Conservation (phyloP, 805 yeast genomes). For the Metschnikowia noctiluminum region DNA sequence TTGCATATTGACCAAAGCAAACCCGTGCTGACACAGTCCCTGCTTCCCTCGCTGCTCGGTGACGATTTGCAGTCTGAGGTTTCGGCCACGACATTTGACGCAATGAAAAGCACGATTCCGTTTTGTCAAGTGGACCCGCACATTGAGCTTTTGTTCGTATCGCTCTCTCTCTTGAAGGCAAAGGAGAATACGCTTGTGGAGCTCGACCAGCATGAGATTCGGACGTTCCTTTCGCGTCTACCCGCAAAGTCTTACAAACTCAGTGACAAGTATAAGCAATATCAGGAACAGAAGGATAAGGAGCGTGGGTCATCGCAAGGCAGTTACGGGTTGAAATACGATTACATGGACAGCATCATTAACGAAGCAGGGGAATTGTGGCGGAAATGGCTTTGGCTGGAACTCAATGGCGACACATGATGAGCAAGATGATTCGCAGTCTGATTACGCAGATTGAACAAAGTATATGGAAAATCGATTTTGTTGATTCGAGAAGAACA, state of each 20-base stretch:
- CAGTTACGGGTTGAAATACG: constrained; percentile 19
- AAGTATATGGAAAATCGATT: too few species aligned
- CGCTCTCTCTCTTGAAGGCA: constrained; percentile 75
- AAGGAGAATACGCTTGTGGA: constrained; percentile 77
- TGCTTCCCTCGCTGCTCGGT: neutral
- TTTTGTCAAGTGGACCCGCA: constrained; percentile 70
- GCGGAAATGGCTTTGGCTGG: constrained; percentile 72
- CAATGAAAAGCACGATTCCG: constrained; percentile 33
- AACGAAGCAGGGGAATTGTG: constrained; percentile 82
- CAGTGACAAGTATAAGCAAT: constrained; percentile 34
- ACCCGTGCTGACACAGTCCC: neutral
- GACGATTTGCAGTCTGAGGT: constrained; percentile 7
- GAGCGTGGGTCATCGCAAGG: constrained; percentile 17
- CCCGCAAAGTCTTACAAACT: constrained; percentile 43
- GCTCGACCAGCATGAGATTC: constrained; percentile 84
- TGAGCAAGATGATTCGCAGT: neutral
- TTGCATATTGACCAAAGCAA: constrained; percentile 18
- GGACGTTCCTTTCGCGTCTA: constrained; percentile 65
- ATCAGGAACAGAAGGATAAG: constrained; percentile 23
- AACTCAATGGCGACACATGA: constrained; percentile 27
- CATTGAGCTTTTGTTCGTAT: constrained; percentile 68
- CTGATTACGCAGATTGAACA: too few species aligned
- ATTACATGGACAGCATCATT: constrained; percentile 70
- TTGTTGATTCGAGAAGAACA: too few species aligned
- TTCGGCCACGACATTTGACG: constrained; percentile 6